phyloP scores from a whole-genome alignment of 2,329 filamentous ascomycete species.

The Pseudogymnoascus sp. region DNA sequence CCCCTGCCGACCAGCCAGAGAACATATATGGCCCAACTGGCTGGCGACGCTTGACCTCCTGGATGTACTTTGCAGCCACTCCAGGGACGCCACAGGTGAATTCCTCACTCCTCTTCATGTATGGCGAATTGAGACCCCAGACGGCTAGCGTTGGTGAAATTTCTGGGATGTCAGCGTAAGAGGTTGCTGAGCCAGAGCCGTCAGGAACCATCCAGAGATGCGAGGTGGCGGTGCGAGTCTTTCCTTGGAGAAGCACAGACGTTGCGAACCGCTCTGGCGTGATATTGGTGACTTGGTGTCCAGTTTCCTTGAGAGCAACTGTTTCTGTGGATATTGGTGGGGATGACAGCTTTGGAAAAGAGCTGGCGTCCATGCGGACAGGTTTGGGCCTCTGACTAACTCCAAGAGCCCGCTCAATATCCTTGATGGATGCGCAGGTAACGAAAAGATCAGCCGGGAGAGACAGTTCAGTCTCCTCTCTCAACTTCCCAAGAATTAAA shows the following conservation, averaged over 20 bases:
- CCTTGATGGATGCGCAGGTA: constrained; percentile 52
- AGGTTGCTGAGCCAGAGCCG: constrained; percentile 37
- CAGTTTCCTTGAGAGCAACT: neutral
- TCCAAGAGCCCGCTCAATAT: constrained; percentile 56
- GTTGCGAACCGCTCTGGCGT: constrained; percentile 29
- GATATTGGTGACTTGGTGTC: constrained; percentile 32
- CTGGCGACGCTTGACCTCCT: constrained; percentile 63
- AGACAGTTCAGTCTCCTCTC: constrained; percentile 44
- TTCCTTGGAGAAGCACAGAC: constrained; percentile 38
- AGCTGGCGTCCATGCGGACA: constrained; percentile 31
- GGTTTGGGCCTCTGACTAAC: constrained; percentile 28
- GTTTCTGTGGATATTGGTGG: constrained; percentile 13
- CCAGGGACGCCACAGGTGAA: constrained; percentile 58
- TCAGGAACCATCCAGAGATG: constrained; percentile 40
- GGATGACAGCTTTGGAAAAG: constrained; percentile 11
- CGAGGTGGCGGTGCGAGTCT: constrained; percentile 37
- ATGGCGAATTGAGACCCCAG: constrained; percentile 58
- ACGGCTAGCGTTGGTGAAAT: constrained; percentile 41
- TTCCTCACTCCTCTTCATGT: constrained; percentile 59
- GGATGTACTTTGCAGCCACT: constrained; percentile 55
- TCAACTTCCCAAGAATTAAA: constrained; percentile 45
- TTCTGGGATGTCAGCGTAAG: constrained; percentile 30
- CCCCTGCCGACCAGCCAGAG: constrained; percentile 69
- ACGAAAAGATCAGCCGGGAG: constrained; percentile 53
- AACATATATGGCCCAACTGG: constrained; percentile 58